Percentiles rank a stretch among this genome's conserved stretches.
phyloP scores from a whole-genome alignment of 208 protist genomes.

The Kentomonas sorsogonicus region DNA sequence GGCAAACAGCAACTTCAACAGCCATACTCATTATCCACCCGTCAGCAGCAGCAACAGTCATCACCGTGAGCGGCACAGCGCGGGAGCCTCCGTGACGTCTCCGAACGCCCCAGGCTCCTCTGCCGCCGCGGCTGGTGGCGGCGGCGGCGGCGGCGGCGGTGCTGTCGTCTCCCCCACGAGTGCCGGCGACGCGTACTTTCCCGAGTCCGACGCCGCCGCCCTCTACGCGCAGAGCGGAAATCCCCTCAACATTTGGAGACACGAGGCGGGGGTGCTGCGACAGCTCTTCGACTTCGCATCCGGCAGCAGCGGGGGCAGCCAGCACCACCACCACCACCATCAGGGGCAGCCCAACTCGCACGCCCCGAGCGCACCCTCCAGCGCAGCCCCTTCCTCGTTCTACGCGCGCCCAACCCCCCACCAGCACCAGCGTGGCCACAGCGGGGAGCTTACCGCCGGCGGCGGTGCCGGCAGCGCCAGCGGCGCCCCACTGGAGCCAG shows the following conservation, averaged over 20 bases:
- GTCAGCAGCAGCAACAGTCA: background rate
- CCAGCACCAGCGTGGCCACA: too few species aligned
- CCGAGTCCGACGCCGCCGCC: background rate
- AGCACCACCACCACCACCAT: background rate
- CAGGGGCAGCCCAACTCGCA: slow-evolving; percentile 1
- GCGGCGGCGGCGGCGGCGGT: background rate
- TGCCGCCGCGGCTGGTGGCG: slow-evolving; percentile 2
- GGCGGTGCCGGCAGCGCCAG: too few species aligned
- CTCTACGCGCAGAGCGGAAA: slow-evolving; percentile 6
- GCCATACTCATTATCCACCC: too few species aligned
- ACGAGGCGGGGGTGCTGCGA: slow-evolving; percentile 25
- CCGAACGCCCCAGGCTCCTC: background rate
- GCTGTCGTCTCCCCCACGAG: background rate
- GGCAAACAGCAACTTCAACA: too few species aligned
- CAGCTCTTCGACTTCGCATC: slow-evolving; percentile 18
- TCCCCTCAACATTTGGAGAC: slow-evolving; percentile 27
- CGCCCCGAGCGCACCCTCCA: background rate
- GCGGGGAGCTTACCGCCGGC: too few species aligned
- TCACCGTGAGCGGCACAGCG: background rate
- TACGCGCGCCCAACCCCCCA: background rate
- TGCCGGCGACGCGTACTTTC: background rate
- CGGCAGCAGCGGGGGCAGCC: too few species aligned
- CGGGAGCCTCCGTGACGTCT: background rate
- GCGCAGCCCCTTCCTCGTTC: background rate
- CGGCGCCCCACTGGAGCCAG: too few species aligned